A percentile compares a stretch with the other conserved stretches of the same genome.
Conservation (phyloP, 345 rosid genomes). For the Brassica rapa region DNA sequence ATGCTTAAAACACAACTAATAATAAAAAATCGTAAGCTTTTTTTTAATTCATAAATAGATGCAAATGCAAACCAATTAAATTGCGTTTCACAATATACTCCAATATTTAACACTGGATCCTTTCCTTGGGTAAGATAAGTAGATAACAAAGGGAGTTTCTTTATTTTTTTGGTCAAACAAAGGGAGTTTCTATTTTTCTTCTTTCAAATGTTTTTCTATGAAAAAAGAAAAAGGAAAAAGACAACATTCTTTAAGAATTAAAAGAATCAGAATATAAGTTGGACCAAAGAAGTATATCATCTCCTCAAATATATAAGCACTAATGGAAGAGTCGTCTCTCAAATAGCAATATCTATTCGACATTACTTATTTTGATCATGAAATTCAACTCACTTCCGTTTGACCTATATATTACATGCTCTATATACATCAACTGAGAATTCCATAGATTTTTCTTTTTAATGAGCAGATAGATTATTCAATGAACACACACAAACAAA, state of each 20-base stretch:
- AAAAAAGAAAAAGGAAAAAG: background rate
- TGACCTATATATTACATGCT: background rate
- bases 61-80: background rate
- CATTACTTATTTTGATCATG: background rate
- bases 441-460: background rate
- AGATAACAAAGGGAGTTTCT: background rate
- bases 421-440: background rate
- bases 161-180: background rate
- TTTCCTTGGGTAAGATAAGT: background rate
- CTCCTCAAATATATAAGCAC: background rate
- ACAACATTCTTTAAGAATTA: background rate
- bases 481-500: conserved; percentile 21
- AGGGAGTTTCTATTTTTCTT: background rate
- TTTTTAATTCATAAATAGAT: background rate
- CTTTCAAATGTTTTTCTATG: conserved; percentile 3
- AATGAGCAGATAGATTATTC: background rate
- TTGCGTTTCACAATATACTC: background rate
- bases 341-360: background rate
- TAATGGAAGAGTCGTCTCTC: background rate
- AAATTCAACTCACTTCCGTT: background rate
- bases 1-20: background rate
- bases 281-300: background rate
- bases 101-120: background rate
- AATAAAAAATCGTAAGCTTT: background rate
- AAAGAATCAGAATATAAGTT: conserved; percentile 11